Evolutionary conservation across 176 grass and related monocot genomes (phyloP), one percentile per base, ranked within the genome.

Genomic region (Carex pumila): DNA sequence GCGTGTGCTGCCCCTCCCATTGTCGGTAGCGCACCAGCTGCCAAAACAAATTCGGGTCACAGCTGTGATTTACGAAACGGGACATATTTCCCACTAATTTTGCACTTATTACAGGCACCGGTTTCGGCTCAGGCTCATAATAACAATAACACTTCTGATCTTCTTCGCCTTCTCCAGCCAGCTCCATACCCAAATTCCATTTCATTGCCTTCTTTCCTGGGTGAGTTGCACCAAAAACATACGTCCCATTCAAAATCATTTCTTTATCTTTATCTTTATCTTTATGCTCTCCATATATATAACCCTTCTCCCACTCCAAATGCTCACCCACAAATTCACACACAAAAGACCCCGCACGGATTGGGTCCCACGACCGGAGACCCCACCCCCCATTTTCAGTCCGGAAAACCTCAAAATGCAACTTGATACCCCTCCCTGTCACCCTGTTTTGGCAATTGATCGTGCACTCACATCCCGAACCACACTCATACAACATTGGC

Each of bases 1-100:
- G 94, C 53, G 89, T 85, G 47, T 85, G 81, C 60, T 31, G 60
- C 59, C 91, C 89, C 85, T 90, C 91, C 73, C 90, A 88, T 81
- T 95, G 88, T 17, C 91, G 81, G 61, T 83, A 54, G 52, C 81
- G 79, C 74, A 97, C 89, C 69, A 90, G 89, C 73, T 97, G 94
- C 94, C 94, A 97, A 79, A 97, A 90, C 53, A 91, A 79, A 91
- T 97, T 97, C 32, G 91, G 91, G 36, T 91, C 89, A 73, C 89
- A 97, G 74, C 94, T 97, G 62, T 97, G 94, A 83, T 97, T 97
- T 79, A 97, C 90, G 84, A n/a, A 97, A 22, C 89, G 89, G 5
- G 94, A 89, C 25, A 88, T 61, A 83, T 97, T 97, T 77, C 94
- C 94, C 8, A 61, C 85, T 1, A 59, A 81, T 84, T 93, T 91